phyloP scores from a whole-genome alignment of 306 rosid species.

The Ziziphus jujuba region DNA sequence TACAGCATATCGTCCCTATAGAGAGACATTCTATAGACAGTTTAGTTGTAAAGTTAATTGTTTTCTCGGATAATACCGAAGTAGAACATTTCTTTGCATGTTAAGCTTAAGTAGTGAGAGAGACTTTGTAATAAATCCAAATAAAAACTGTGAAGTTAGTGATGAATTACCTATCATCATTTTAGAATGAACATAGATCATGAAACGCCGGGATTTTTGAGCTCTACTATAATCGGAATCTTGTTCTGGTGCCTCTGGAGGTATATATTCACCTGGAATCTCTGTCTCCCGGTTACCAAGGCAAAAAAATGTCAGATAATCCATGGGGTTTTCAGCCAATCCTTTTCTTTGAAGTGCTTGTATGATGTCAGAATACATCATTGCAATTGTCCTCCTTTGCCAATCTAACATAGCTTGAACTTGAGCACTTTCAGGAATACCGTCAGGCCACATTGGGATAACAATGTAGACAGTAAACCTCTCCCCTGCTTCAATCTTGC shows the following conservation, averaged over 20 bases:
- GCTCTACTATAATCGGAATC: conserved; percentile 59
- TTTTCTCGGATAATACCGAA: too few relatives aligned
- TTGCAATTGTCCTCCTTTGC: conserved; percentile 80
- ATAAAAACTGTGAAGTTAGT: neutral
- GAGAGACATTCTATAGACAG: too few relatives aligned
- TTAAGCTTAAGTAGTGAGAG: too few relatives aligned
- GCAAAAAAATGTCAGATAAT: conserved; percentile 77
- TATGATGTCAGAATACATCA: conserved; percentile 78
- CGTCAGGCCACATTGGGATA: conserved; percentile 96
- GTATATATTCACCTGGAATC: conserved; percentile 38
- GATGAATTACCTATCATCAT: conserved; percentile 87
- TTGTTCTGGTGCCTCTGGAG: conserved; percentile 58
- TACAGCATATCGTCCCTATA: too few relatives aligned
- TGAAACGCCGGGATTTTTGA: conserved; percentile 66
- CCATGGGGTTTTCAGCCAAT: conserved; percentile 43
- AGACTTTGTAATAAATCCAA: too few relatives aligned
- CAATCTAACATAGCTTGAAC: conserved; percentile 86
- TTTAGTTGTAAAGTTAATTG: too few relatives aligned
- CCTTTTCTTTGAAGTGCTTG: conserved; percentile 55
- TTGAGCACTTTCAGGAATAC: conserved; percentile 74
- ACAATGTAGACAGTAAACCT: conserved; percentile 71
- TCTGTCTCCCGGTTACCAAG: conserved; percentile 62
- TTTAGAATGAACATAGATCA: conserved; percentile 96
- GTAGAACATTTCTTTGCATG: too few relatives aligned
- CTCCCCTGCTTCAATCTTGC: conserved; percentile 80